Evolutionary conservation across 352 stramenopile genomes (phyloP), one percentile per base, ranked within the genome.

Genomic region (Globisporangium abappressorium): DNA sequence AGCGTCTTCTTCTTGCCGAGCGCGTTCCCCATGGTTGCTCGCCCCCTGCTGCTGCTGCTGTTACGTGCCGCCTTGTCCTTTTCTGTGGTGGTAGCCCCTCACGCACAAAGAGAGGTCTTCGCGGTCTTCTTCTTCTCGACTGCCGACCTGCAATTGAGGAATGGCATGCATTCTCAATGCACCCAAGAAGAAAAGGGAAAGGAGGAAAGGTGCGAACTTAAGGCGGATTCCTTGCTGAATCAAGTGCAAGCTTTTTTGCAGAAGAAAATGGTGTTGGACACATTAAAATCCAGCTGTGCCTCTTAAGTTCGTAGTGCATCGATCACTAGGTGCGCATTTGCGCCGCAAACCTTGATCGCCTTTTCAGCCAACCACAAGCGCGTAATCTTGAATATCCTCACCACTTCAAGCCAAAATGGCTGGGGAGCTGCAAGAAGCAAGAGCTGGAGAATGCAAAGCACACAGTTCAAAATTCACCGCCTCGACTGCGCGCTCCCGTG

Each of bases 1-100:
- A 92, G 64, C 68, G 88, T 94, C 80, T 91, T 92, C 76, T 92
- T 92, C 57, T 77, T 89, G 65, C 81, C 85, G 49, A 91, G 51
- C 56, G 82, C 72, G 72, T 94, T 94, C 54, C 85, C 85, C 85
- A 94, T 94, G 68, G 51, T 66, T 22, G 53, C 24, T 57, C 51
- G 36, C 2, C 41, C 18, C 5, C 30, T 46, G 26, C 36, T 70
- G 18, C 7, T 64, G 36, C 12, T 63, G 18, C 47, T 58, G 1
- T 53, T 36, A 20, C 54, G 22, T 11, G 28, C 2, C 3, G 28
- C 12, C 24, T 7, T 30, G 33, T 49, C 18, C 22, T 33, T 22
- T 26, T 56, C 41, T 49, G 41, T 49, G 41, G 41, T 49, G 41
- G 41, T 49, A n/a, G 18, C 18, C 41, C 41, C 15, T 49, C 49